phyloP scores from a whole-genome alignment of 1,284 basidiomycete genomes.

The Irpex sp. region DNA sequence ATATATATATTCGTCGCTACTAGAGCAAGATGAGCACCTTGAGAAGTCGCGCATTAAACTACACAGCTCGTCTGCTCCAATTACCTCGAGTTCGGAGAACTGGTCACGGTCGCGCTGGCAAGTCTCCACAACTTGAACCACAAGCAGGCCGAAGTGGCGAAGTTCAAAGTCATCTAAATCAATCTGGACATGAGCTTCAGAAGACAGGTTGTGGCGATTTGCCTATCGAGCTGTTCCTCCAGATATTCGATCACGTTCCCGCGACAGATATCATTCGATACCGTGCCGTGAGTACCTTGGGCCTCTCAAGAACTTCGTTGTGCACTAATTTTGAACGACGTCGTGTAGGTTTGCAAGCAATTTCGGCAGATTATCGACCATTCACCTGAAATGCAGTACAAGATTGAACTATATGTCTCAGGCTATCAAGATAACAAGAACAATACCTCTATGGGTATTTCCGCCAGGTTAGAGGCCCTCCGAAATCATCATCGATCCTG shows the following conservation, averaged over 20 bases:
- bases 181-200: too few species aligned
- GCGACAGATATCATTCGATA: neutral
- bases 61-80: too few species aligned
- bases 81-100: too few species aligned
- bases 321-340: too few species aligned
- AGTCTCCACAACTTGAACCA: too few species aligned
- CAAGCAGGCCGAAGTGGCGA: too few species aligned
- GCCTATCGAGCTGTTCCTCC: neutral
- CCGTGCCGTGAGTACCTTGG: neutral
- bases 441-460: neutral
- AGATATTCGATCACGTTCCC: neutral
- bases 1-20: too few species aligned
- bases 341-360: neutral
- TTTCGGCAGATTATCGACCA: neutral
- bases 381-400: neutral
- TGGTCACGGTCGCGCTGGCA: too few species aligned
- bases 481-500: neutral
- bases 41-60: too few species aligned
- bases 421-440: neutral
- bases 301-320: neutral
- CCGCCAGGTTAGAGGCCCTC: neutral
- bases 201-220: neutral
- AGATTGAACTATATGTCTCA: neutral
- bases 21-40: too few species aligned
- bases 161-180: too few species aligned